Conservation (phyloP, 108 stramenopile species). For the Cyclotella kingstonii region DNA sequence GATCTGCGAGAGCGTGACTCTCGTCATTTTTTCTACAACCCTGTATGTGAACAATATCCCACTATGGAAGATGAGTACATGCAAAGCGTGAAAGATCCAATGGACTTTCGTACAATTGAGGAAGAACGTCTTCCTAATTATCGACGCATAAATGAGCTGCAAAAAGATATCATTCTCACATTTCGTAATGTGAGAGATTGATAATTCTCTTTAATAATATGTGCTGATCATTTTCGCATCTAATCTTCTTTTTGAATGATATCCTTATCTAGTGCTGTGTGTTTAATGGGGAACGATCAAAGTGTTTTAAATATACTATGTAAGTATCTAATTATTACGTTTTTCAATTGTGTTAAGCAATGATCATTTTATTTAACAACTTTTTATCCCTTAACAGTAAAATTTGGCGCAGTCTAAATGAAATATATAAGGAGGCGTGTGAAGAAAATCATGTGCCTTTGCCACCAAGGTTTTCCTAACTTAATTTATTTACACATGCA, state of each 20-base stretch:
- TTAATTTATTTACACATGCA: too few species aligned
- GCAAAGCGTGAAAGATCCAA: constrained; percentile 47
- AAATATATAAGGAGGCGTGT: constrained; percentile 27
- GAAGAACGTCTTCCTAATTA: constrained; percentile 62
- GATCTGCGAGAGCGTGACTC: constrained; percentile 38
- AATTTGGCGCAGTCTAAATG: constrained; percentile 32
- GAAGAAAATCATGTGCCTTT: constrained; percentile 16
- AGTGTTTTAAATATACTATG: constrained; percentile 38
- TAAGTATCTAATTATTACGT: constrained; percentile 19
- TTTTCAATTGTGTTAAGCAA: not conserved
- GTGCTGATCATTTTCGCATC: not conserved
- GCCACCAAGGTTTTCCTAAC: constrained; percentile 15
- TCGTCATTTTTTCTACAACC: constrained; percentile 41
- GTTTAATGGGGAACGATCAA: constrained; percentile 56
- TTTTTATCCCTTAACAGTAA: constrained; percentile 15
- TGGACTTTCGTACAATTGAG: constrained; percentile 82
- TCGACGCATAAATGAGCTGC: constrained; percentile 55
- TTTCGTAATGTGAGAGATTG: constrained; percentile 30
- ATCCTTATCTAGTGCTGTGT: constrained; percentile 40
- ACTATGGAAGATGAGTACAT: constrained; percentile 52
- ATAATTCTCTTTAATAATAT: constrained; percentile 17
- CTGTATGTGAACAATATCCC: constrained; percentile 68
- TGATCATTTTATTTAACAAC: constrained; percentile 5
- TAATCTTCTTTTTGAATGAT: not conserved
- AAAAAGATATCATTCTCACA: constrained; percentile 64